These are phyloP conservation scores for Sclerotinia sclerotiorum DNA, from an alignment of 2,329 filamentous ascomycete genomes.

Conservation along the genomic window DNA sequence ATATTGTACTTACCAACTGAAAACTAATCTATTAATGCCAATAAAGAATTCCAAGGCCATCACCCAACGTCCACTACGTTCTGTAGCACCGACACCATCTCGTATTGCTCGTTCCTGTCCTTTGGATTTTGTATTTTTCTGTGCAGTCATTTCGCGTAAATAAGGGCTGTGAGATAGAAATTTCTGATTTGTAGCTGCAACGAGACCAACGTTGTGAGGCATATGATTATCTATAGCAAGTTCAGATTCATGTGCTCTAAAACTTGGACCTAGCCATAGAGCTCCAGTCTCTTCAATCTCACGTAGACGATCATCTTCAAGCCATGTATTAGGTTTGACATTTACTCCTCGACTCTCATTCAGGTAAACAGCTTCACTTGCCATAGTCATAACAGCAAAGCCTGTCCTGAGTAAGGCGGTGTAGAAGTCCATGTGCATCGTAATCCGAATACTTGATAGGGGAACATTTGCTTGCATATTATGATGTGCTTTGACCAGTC, in stretches of 20 bases:
- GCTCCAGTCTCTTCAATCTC: conserved; percentile 62
- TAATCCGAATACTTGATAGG: conserved; percentile 75
- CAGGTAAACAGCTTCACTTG: conserved; percentile 91
- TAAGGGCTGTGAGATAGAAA: conserved; percentile 58
- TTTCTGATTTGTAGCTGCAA: conserved; percentile 34
- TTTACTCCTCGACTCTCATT: conserved; percentile 82
- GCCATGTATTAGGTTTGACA: conserved; percentile 78
- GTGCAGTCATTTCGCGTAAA: conserved; percentile 67
- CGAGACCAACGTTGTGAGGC: conserved; percentile 35
- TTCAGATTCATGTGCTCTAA: conserved; percentile 34
- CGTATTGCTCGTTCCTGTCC: conserved; percentile 47
- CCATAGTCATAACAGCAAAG: conserved; percentile 85
- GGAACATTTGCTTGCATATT: conserved; percentile 94
- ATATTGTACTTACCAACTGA: conserved; percentile 43
- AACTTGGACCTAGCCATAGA: conserved; percentile 40
- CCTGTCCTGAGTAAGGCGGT: conserved; percentile 83
- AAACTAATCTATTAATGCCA: conserved; percentile 67
- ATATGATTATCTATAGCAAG: conserved; percentile 32
- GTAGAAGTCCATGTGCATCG: conserved; percentile 92
- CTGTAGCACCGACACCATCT: conserved; percentile 74
- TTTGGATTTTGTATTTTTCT: conserved; percentile 50
- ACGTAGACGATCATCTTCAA: conserved; percentile 80
- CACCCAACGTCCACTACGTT: conserved; percentile 75
- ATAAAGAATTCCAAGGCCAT: conserved; percentile 74
- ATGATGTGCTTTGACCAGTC: conserved; percentile 69